phyloP scores from a whole-genome alignment of 1,284 basidiomycete genomes.

The Irpex sp. region DNA sequence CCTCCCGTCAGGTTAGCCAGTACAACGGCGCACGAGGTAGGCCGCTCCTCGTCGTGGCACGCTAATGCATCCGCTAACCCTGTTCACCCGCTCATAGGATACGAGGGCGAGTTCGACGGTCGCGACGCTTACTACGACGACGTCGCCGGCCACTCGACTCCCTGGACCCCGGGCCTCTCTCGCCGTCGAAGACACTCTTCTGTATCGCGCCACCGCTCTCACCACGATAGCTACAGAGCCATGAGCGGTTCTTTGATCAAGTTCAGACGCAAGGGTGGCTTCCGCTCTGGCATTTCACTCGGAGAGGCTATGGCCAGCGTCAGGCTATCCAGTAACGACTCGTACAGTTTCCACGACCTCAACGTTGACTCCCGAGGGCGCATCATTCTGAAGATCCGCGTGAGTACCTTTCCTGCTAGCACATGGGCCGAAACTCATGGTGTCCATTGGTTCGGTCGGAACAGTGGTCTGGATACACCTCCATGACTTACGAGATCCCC shows the following conservation, averaged over 20 bases:
- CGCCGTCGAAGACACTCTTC: conserved; percentile 52
- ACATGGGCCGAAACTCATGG: not conserved
- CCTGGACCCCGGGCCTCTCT: conserved; percentile 28
- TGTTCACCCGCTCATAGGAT: not conserved
- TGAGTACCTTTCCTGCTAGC: conserved; percentile 23
- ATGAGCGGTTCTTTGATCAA: conserved; percentile 50
- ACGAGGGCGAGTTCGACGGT: conserved; percentile 45
- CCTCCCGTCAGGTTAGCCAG: conserved; percentile 23
- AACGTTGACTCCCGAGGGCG: conserved; percentile 56
- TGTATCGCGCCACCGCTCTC: conserved; percentile 46
- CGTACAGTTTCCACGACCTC: conserved; percentile 60
- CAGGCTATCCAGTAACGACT: conserved; percentile 54
- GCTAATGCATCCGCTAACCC: not conserved
- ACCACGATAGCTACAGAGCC: conserved; percentile 40
- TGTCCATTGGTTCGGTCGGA: not conserved
- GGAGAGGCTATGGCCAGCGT: conserved; percentile 66
- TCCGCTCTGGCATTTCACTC: conserved; percentile 62
- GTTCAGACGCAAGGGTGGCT: conserved; percentile 69
- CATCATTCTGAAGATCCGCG: conserved; percentile 61
- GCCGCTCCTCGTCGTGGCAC: not conserved
- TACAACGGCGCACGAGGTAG: conserved; percentile 18
- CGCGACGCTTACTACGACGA: conserved; percentile 28
- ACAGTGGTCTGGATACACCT: conserved; percentile 69
- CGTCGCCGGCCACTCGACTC: conserved; percentile 22
- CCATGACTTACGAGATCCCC: conserved; percentile 74